Evolutionary conservation across 2,329 filamentous ascomycete genomes (phyloP), one percentile per base, ranked within the genome.

Genomic region (Tricladium varicosporioides): DNA sequence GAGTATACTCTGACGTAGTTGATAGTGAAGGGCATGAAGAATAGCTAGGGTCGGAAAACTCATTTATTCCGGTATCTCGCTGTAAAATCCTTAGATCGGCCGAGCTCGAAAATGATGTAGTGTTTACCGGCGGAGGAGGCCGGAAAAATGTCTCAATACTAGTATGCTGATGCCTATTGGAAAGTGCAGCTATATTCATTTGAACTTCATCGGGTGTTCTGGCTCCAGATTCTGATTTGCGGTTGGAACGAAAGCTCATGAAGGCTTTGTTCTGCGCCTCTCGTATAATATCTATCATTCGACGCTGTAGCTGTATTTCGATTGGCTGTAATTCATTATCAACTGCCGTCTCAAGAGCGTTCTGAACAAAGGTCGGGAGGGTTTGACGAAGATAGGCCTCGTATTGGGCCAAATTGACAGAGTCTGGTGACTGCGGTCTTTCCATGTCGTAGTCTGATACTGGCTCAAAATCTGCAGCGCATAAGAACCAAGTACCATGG

Each of bases 391-490:
- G 48, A 50, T 61, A 66, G 10, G 60, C 58, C 19, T 64, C 62
- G 53, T 53, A 67, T 16, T 64, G 55, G 2, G 60, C 57, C 0
- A 60, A 2, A 19, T 59, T 43, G 5, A 5, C 14, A 15, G 48
- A 50, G 45, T 68, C 51, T 67, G 65, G 14, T 64, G 56, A 11
- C 63, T 64, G 32, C 67, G 56, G 47, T 69, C 62, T 65, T 36
- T 66, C 59, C n/a, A 54, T 61, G 40, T 69, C 69, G 51, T 75
- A 73, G 56, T 74, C 73, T 74, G 4, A 31, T 10, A 61, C 36
- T 10, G 48, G 52, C 16, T 61, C 59, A 32, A 61, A 61, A 48
- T 56, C 56, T 61, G 15, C 4, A 36, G 7, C 1, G 1, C 4
- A 1, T 19, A 8, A 51, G 42, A 9, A 9, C 15, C 15, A 40